phyloP scores from a whole-genome alignment of 208 protist species.

The Angomonas ambiguus region DNA sequence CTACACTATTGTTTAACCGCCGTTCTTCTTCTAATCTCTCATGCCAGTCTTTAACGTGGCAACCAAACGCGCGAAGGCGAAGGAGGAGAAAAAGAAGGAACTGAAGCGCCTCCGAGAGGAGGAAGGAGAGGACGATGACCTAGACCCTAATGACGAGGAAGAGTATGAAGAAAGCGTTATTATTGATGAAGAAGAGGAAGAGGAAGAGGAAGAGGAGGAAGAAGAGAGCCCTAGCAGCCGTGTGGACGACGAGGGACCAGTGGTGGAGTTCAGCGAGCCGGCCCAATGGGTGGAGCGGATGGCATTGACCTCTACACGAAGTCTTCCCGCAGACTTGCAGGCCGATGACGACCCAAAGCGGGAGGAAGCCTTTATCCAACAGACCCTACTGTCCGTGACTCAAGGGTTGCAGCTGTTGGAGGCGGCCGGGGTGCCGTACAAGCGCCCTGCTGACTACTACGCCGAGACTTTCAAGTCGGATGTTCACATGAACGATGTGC shows the following conservation, averaged over 20 bases:
- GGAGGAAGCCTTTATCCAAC: conserved; percentile 92
- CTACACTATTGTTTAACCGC: conserved; percentile 3
- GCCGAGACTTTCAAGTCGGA: conserved; percentile 96
- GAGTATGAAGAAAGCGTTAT: conserved; percentile 1
- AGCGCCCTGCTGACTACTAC: conserved; percentile 93
- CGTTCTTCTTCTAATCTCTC: conserved; percentile 7
- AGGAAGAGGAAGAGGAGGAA: conserved; percentile 24
- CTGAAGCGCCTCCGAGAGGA: conserved; percentile 9
- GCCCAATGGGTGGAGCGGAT: conserved; percentile 90
- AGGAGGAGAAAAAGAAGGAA: conserved; percentile 18
- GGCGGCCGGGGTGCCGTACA: conserved; percentile 70
- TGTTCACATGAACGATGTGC: conserved; percentile 93
- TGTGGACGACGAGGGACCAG: conserved; percentile 9
- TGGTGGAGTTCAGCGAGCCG: conserved; percentile 82
- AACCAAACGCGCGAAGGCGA: conserved; percentile 44
- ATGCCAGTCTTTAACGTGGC: conserved; percentile 75
- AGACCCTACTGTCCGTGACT: conserved; percentile 79
- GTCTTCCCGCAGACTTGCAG: conserved; percentile 74
- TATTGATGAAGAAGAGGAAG: neutral
- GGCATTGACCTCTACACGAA: conserved; percentile 79
- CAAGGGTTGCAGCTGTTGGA: conserved; percentile 77
- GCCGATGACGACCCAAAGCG: conserved; percentile 89
- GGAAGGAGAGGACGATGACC: conserved; percentile 19
- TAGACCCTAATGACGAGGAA: conserved; percentile 13
- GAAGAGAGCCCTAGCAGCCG: conserved; percentile 1